A percentile compares a stretch with the other conserved stretches of the same genome.
phyloP scores from a whole-genome alignment of 768 basidiomycete genomes.

The Suillus occidentalis region DNA sequence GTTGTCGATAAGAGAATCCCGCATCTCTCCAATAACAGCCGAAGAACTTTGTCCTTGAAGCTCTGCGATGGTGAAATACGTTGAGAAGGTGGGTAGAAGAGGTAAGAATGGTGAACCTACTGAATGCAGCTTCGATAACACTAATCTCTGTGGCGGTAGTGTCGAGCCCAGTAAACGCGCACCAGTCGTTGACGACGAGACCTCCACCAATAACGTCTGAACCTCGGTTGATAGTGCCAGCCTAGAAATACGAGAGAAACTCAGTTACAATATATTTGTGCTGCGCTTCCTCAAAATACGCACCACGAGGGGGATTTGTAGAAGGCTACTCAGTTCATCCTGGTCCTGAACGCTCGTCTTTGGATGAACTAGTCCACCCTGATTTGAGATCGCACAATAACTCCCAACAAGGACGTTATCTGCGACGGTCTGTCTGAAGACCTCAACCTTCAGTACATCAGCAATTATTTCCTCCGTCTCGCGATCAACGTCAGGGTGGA shows the following conservation, averaged over 20 bases:
- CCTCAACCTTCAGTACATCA: slow-evolving; percentile 98
- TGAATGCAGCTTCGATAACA: slow-evolving; percentile 97
- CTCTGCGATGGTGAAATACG: slow-evolving; percentile 44
- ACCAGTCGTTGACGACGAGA: slow-evolving; percentile 98
- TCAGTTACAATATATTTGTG: slow-evolving; percentile 3
- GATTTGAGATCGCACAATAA: slow-evolving; percentile 93
- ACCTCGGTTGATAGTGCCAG: slow-evolving; percentile 97
- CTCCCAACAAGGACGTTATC: slow-evolving; percentile 96
- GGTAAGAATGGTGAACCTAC: slow-evolving; percentile 48
- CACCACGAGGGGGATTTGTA: slow-evolving; percentile 94
- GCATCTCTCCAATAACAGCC: slow-evolving; percentile 89
- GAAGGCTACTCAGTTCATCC: slow-evolving; percentile 90
- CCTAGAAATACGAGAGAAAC: slow-evolving; percentile 44
- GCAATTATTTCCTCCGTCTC: slow-evolving; percentile 99
- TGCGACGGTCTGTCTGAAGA: slow-evolving; percentile 96
- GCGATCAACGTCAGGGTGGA: slow-evolving; percentile 96
- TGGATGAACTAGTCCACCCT: slow-evolving; percentile 97
- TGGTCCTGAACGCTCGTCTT: slow-evolving; percentile 97
- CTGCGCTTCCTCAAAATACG: slow-evolving; percentile 32
- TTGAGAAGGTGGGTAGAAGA: slow-evolving; percentile 7
- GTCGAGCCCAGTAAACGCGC: slow-evolving; percentile 97
- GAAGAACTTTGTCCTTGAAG: slow-evolving; percentile 81
- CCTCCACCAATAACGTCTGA: slow-evolving; percentile 98
- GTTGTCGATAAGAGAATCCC: slow-evolving; percentile 87
- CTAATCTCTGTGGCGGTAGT: slow-evolving; percentile 99